Conservation (phyloP, 139 green algal species). For the Desmodesmus armatus region DNA sequence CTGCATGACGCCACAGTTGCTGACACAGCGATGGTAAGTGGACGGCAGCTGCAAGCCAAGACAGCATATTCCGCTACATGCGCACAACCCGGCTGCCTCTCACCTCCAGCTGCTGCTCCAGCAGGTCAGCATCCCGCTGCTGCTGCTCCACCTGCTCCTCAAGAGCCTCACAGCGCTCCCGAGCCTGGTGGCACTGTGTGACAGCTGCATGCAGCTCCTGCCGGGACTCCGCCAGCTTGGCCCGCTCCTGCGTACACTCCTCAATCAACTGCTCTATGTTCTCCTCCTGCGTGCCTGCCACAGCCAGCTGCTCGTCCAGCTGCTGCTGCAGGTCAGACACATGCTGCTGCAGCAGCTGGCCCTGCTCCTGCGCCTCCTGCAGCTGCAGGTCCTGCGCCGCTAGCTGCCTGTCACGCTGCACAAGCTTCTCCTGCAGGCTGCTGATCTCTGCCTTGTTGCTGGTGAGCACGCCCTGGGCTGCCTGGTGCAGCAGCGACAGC, state of each 20-base stretch:
- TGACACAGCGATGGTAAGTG: no score
- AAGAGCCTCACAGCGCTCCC: not conserved
- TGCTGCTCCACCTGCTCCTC: not conserved
- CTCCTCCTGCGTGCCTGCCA: not conserved
- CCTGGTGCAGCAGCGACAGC: not conserved
- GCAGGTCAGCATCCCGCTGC: not conserved
- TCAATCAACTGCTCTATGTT: not conserved
- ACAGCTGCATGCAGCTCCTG: not conserved
- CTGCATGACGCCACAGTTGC: no score
- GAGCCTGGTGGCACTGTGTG: not conserved
- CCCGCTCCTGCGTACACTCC: slow-evolving; percentile 10
- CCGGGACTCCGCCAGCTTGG: not conserved
- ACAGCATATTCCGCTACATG: no score
- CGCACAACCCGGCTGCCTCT: slow-evolving; percentile 13
- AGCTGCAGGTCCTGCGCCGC: not conserved
- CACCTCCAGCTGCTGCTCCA: slow-evolving; percentile 11
- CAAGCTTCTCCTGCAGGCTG: not conserved
- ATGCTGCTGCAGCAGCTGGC: not conserved
- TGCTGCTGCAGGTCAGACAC: not conserved
- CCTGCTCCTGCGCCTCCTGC: not conserved
- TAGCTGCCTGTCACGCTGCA: not conserved
- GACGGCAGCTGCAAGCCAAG: no score
- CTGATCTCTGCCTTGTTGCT: not conserved
- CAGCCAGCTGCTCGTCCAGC: not conserved
- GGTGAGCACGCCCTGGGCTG: not conserved